Conservation (phyloP, 2,329 filamentous ascomycete genomes). For the Penicillium sp. region DNA sequence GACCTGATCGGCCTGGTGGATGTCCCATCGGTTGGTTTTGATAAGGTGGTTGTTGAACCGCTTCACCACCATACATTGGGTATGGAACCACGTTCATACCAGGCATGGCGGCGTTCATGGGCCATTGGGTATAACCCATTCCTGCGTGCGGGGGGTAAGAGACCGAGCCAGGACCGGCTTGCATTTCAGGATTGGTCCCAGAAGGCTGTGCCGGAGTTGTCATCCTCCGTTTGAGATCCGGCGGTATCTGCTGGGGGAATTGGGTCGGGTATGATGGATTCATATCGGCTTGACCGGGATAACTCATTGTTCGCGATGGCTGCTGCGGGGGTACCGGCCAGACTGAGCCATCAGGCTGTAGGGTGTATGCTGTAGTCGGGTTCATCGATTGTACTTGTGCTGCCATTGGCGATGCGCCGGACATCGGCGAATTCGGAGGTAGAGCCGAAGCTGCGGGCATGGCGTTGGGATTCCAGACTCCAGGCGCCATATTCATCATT, state of each 20-base stretch:
- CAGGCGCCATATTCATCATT: constrained; percentile 40
- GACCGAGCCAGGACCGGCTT: constrained; percentile 31
- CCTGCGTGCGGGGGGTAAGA: constrained; percentile 34
- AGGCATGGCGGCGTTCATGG: constrained; percentile 32
- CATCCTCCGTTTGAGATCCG: constrained; percentile 43
- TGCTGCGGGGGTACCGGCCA: constrained; percentile 37
- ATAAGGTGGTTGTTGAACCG: constrained; percentile 30
- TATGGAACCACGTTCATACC: constrained; percentile 38
- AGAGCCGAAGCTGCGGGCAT: constrained; percentile 32
- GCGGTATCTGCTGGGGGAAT: constrained; percentile 34
- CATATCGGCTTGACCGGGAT: constrained; percentile 38
- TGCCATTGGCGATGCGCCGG: constrained; percentile 35
- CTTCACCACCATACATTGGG: constrained; percentile 36
- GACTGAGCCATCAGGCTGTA: constrained; percentile 42
- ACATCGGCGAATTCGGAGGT: constrained; percentile 33
- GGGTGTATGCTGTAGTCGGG: constrained; percentile 33
- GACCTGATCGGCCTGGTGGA: constrained; percentile 31
- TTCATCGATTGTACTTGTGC: constrained; percentile 37
- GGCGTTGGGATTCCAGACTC: constrained; percentile 36
- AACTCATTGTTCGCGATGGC: constrained; percentile 39
- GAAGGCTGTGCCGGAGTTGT: constrained; percentile 38
- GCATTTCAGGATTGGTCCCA: constrained; percentile 27
- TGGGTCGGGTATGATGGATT: constrained; percentile 31
- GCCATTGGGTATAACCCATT: constrained; percentile 37
- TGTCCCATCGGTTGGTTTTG: constrained; percentile 38